Percentiles rank a stretch among this genome's conserved stretches.
Evolutionary conservation across 495 filamentous ascomycete species (phyloP).

Genomic region (Lasiosphaeria hispida): DNA sequence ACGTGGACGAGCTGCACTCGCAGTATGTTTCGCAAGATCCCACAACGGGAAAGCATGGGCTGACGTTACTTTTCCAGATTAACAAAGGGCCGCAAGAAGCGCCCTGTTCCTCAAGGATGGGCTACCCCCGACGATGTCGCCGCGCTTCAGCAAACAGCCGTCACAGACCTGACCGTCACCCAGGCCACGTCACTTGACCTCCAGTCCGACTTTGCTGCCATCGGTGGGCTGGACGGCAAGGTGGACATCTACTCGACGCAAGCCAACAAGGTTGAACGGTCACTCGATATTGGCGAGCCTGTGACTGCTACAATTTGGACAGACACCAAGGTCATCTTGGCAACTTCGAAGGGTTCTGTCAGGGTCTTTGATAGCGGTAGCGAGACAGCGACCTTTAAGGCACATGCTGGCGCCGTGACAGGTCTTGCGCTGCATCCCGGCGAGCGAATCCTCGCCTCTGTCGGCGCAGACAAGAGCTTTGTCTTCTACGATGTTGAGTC

Average conservation of each 20-base stretch:
- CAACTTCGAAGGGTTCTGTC: constrained; percentile 72
- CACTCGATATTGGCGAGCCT: constrained; percentile 62
- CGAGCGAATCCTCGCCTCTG: constrained; percentile 79
- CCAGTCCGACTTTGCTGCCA: constrained; percentile 69
- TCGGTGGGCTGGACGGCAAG: constrained; percentile 75
- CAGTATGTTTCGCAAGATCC: constrained; percentile 51
- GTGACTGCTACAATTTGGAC: constrained; percentile 82
- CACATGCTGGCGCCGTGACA: constrained; percentile 78
- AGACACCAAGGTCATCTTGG: constrained; percentile 65
- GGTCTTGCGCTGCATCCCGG: constrained; percentile 80
- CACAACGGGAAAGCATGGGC: neutral
- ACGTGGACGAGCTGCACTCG: constrained; percentile 74
- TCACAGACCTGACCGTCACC: constrained; percentile 63
- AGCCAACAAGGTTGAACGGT: constrained; percentile 64
- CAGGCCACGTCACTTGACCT: constrained; percentile 62
- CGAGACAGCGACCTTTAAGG: constrained; percentile 61
- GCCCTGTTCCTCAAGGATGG: constrained; percentile 81
- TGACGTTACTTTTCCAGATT: constrained; percentile 53
- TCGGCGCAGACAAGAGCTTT: constrained; percentile 90
- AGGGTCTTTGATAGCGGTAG: constrained; percentile 71
- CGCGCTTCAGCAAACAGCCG: constrained; percentile 59
- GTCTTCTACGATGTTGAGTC: constrained; percentile 80
- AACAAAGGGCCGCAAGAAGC: constrained; percentile 81
- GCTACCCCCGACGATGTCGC: constrained; percentile 70
- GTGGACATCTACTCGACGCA: constrained; percentile 77